Evolutionary conservation across 768 basidiomycete species (phyloP).

Genomic region (Collybia nuda): DNA sequence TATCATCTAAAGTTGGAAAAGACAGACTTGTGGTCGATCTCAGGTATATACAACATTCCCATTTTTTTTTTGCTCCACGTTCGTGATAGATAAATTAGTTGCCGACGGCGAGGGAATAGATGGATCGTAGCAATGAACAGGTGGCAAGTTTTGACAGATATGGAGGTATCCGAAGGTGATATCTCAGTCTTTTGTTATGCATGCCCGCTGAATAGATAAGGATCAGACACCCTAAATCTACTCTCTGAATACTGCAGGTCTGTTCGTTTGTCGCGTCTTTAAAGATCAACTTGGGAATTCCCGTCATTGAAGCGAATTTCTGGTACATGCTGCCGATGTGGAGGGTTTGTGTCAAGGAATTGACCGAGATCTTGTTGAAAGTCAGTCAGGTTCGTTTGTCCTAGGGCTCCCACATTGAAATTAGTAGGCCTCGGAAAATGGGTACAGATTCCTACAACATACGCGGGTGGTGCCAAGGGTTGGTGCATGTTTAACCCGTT

Average conservation of each 20-base stretch:
- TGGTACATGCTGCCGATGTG: constrained; percentile 98
- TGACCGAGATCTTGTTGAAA: constrained; percentile 81
- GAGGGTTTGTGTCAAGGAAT: constrained; percentile 97
- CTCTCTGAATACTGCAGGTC: constrained; percentile 84
- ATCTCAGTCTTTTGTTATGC: background rate
- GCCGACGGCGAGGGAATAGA: constrained; percentile 67
- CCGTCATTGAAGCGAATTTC: constrained; percentile 68
- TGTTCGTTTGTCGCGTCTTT: background rate
- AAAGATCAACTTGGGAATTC: background rate
- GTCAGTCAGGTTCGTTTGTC: constrained; percentile 41
- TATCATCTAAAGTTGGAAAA: constrained; percentile 71
- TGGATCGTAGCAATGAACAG: constrained; percentile 99
- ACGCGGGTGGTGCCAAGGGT: constrained; percentile 96
- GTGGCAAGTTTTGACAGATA: constrained; percentile 96
- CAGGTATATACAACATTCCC: constrained; percentile 51
- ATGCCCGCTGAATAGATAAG: background rate
- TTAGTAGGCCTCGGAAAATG: constrained; percentile 82
- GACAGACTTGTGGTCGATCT: constrained; percentile 93
- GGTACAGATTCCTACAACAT: constrained; percentile 90
- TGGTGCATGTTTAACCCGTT: constrained; percentile 5
- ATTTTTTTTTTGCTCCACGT: background rate
- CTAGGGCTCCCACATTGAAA: constrained; percentile 9
- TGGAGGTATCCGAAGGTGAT: constrained; percentile 83
- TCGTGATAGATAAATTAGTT: constrained; percentile 46
- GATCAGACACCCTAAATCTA: constrained; percentile 71